Conservation (phyloP, 129 eudicot species). For the Mikania micrantha region DNA sequence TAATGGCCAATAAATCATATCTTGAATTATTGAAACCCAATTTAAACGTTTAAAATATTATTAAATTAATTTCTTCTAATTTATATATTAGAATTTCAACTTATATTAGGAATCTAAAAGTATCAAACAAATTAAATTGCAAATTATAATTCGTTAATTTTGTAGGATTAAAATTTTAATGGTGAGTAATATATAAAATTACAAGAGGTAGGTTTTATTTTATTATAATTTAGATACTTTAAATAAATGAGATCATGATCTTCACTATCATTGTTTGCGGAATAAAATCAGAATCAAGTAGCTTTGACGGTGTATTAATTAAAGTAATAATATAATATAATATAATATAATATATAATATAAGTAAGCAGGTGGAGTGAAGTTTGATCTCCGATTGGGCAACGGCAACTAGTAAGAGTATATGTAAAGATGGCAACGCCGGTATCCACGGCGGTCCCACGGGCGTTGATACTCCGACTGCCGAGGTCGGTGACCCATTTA, state of each 20-base stretch:
- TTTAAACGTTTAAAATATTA: no score
- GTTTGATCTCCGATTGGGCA: constrained; percentile 11
- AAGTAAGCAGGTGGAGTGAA: constrained; percentile 18
- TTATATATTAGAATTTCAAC: no score
- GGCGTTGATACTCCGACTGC: constrained; percentile 13
- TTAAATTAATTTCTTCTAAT: no score
- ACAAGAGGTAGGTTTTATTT: no score
- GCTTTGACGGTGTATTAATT: not conserved
- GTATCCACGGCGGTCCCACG: constrained; percentile 1
- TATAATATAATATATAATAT: no score
- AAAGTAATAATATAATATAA: not conserved
- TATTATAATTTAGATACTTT: not conserved
- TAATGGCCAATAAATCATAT: no score
- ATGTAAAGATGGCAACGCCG: constrained; percentile 15
- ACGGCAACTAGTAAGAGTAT: constrained; percentile 5
- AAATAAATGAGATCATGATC: not conserved
- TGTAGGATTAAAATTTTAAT: no score
- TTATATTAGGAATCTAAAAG: no score
- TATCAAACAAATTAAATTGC: no score
- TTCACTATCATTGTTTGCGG: not conserved
- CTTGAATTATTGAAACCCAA: no score
- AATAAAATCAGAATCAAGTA: constrained; percentile 14
- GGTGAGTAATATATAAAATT: no score
- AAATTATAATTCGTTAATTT: no score
- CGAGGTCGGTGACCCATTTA: constrained; percentile 20